These are phyloP conservation scores for Dissoconium aciculare DNA, from an alignment of 2,329 filamentous ascomycete genomes.

Conservation along the genomic window DNA sequence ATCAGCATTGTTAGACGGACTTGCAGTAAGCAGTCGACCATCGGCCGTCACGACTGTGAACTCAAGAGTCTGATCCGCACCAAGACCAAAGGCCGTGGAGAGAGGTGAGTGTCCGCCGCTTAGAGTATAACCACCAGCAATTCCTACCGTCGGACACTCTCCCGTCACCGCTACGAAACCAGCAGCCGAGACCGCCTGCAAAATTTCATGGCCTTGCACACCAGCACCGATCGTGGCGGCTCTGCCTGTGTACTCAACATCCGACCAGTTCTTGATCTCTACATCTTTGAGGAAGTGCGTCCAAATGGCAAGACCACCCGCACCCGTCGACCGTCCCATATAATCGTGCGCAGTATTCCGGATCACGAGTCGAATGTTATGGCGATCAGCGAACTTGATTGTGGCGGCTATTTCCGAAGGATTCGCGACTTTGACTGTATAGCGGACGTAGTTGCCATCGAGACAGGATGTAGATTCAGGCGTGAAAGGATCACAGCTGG, in stretches of 20 bases:
- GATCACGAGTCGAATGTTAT: constrained; percentile 3
- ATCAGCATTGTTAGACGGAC: constrained; percentile 34
- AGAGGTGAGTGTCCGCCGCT: constrained; percentile 46
- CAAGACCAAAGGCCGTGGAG: constrained; percentile 41
- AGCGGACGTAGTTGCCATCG: constrained; percentile 30
- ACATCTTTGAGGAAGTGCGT: constrained; percentile 40
- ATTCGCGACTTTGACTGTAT: constrained; percentile 18
- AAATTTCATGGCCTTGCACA: constrained; percentile 36
- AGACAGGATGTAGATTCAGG: constrained; percentile 23
- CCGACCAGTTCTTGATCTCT: constrained; percentile 31
- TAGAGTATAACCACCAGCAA: constrained; percentile 45
- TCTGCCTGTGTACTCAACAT: constrained; percentile 37
- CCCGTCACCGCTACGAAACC: constrained; percentile 42
- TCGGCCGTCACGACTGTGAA: constrained; percentile 33
- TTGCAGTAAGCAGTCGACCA: constrained; percentile 37
- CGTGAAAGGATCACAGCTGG: constrained; percentile 30
- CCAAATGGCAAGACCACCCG: constrained; percentile 43
- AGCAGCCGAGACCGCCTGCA: constrained; percentile 30
- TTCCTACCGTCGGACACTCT: constrained; percentile 39
- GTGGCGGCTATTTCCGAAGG: constrained; percentile 13
- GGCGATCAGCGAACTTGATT: constrained; percentile 26
- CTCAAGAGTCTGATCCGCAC: constrained; percentile 43
- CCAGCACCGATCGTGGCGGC: constrained; percentile 43
- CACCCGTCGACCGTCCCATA: constrained; percentile 47
- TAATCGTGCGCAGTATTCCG: constrained; percentile 11